Base-by-base conservation (phyloP, 768 basidiomycete species). In the Cystofilobasidium ferigula region DNA sequence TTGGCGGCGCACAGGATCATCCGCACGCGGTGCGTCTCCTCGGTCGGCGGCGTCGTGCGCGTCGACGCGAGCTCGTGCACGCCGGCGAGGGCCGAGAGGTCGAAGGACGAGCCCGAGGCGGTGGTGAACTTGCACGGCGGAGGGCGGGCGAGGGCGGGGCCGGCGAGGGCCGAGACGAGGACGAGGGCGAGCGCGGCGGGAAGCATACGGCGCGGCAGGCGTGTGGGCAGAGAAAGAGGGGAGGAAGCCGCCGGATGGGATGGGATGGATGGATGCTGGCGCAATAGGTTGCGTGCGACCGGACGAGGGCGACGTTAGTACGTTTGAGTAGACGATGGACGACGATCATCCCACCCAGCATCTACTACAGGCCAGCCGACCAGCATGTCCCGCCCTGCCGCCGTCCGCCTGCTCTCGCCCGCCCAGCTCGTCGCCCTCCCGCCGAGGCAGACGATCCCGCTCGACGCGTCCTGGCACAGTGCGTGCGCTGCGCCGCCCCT, bases 21-120 rank as follows among this genome's bases (percentile, higher is more conserved):
- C 42, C 57, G 48, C 5, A 75, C 71, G 35, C 66, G 69, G 14
- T 74, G 71, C 26, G 72, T 70, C 30, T 58, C 71, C 30, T 69
- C 71, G n/a, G 76, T 74, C 5, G 76, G 76, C 28, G 75, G 76
- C 4, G 74, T 76, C 9, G 45, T 30, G 28, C n/a, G 35, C 16
- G 10, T 26, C 12, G 9, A 18, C 53, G 56, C 65, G 43, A 56
- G 14, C 34, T 34, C n/a, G 22, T 28, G 30, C 0, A 47, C 20
- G 28, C 26, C n/a, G 12, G 51, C 35, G 28, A 67, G 53, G 20
- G 34, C 30, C 14, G 35, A 32, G 35, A 67, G 63, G 45, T 67
- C 60, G 35, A 43, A 67, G n/a, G n/a, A n/a, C 28, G 24, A 18
- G 53, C 36, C 57, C 24, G 59, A 14, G 36, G 43, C 45, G 24